Percentiles rank a stretch among this genome's conserved stretches.
phyloP scores from a whole-genome alignment of 768 basidiomycete species.

The Lactarius hatsudake region DNA sequence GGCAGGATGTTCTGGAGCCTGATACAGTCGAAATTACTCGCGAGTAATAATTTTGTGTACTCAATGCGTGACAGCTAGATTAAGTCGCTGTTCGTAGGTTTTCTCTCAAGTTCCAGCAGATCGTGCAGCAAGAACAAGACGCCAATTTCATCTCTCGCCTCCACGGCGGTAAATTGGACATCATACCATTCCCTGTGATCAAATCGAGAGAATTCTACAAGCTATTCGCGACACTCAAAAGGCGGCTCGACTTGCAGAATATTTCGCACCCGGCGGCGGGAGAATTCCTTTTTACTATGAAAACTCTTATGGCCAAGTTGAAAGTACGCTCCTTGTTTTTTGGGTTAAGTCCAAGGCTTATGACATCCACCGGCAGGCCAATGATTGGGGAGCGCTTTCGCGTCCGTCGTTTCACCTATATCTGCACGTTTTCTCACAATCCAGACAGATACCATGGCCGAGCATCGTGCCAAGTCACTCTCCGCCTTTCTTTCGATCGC shows the following conservation, averaged over 20 bases:
- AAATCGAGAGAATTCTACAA: constrained; percentile 53
- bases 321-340: neutral
- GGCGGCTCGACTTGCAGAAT: constrained; percentile 45
- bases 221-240: constrained; percentile 48
- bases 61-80: neutral
- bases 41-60: constrained; percentile 37
- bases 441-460: constrained; percentile 46
- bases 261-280: constrained; percentile 50
- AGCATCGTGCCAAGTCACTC: constrained; percentile 43
- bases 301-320: constrained; percentile 20
- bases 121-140: constrained; percentile 58
- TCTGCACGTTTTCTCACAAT: neutral
- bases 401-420: constrained; percentile 40
- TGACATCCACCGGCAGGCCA: constrained; percentile 39
- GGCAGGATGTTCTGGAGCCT: constrained; percentile 58
- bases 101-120: constrained; percentile 53
- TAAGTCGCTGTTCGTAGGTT: constrained; percentile 33
- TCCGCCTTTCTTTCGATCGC: constrained; percentile 44
- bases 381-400: constrained; percentile 64
- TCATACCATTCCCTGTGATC: constrained; percentile 49
- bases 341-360: neutral
- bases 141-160: constrained; percentile 61
- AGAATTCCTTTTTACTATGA: constrained; percentile 42
- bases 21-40: constrained; percentile 54
- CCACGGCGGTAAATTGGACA: constrained; percentile 52